Conservation (phyloP, 495 filamentous ascomycete species). For the Annulohypoxylon stygium region DNA sequence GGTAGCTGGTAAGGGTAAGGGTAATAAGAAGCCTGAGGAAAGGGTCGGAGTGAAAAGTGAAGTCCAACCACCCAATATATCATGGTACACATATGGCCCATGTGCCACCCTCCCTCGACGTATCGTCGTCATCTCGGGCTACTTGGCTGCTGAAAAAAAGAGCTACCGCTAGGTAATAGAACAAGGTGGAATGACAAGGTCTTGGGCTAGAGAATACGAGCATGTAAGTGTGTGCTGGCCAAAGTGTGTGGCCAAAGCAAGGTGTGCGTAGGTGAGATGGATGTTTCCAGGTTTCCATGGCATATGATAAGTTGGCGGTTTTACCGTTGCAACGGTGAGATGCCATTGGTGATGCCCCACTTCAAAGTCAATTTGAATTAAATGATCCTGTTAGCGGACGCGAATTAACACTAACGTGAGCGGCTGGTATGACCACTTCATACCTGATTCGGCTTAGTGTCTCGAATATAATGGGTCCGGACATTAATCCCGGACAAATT, state of each 20-base stretch:
- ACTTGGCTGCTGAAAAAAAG: neutral
- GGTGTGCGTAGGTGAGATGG: conserved; percentile 37
- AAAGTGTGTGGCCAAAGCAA: conserved; percentile 35
- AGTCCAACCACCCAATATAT: conserved; percentile 49
- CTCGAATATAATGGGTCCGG: neutral
- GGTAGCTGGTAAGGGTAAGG: conserved; percentile 27
- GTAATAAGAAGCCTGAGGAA: conserved; percentile 26
- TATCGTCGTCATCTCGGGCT: conserved; percentile 42
- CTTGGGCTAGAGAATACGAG: conserved; percentile 22
- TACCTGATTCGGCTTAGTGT: neutral
- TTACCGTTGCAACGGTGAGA: conserved; percentile 10
- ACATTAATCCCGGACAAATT: conserved; percentile 13
- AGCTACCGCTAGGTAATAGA: conserved; percentile 16
- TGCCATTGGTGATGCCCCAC: conserved; percentile 22
- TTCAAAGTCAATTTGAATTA: conserved; percentile 20
- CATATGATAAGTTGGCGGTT: conserved; percentile 15
- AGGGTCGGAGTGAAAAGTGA: conserved; percentile 16
- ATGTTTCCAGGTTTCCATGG: conserved; percentile 8
- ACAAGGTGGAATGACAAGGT: conserved; percentile 38
- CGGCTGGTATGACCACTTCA: conserved; percentile 16
- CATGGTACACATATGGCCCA: conserved; percentile 28
- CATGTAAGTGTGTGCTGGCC: conserved; percentile 37
- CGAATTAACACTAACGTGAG: conserved; percentile 36
- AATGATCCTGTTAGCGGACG: conserved; percentile 15
- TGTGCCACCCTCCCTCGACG: conserved; percentile 27